A percentile compares a stretch with the other conserved stretches of the same genome.
Evolutionary conservation across 2,329 filamentous ascomycete species (phyloP).

Genomic region (Ceratocystis alfenasii): DNA sequence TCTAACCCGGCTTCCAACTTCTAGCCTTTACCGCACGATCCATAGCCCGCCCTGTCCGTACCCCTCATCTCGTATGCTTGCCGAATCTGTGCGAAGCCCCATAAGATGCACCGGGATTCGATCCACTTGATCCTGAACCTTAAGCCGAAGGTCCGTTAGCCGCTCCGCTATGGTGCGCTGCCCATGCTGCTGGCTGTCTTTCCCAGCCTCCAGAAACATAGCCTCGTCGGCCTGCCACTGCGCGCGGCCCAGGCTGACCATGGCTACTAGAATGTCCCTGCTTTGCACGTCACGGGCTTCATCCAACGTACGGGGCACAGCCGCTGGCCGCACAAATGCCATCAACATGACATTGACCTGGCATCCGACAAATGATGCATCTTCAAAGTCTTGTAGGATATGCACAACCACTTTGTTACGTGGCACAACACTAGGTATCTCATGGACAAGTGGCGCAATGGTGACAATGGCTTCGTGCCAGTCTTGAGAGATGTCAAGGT

Average conservation of each 20-base stretch:
- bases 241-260: constrained; percentile 37
- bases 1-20: too few species aligned
- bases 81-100: constrained; percentile 43
- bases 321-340: constrained; percentile 41
- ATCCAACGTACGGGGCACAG: constrained; percentile 23
- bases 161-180: constrained; percentile 35
- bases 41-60: constrained; percentile 41
- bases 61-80: constrained; percentile 37
- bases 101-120: constrained; percentile 46
- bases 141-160: constrained; percentile 38
- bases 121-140: constrained; percentile 44
- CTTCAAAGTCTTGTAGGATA: constrained; percentile 41
- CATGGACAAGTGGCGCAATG: constrained; percentile 40
- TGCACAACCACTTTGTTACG: constrained; percentile 43
- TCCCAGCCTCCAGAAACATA: constrained; percentile 29
- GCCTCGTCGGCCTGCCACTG: constrained; percentile 36
- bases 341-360: constrained; percentile 46
- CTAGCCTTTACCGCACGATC: constrained; percentile 27
- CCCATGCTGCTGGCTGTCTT: constrained; percentile 30
- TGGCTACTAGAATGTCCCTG: constrained; percentile 34
- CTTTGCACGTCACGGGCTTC: constrained; percentile 28
- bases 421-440: constrained; percentile 36
- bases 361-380: constrained; percentile 32
- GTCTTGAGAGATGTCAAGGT: constrained; percentile 19
- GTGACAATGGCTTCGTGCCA: constrained; percentile 52